These are phyloP conservation scores for Tilletia setariae DNA, from an alignment of 1,284 basidiomycete genomes.

Conservation along the genomic window DNA sequence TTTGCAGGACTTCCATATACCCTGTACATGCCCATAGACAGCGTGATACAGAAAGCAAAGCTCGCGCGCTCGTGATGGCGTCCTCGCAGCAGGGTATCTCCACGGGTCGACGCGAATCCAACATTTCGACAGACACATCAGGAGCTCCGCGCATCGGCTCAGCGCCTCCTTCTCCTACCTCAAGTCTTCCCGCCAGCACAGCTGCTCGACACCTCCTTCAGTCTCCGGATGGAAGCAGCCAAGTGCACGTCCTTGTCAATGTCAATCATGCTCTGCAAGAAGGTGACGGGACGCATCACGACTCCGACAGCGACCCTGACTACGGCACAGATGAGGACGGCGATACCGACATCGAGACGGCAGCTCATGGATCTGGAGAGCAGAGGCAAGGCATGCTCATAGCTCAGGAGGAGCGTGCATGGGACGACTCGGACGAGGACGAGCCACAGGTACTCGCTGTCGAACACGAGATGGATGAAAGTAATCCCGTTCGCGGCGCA, in stretches of 20 bases:
- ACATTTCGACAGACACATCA: too few species aligned
- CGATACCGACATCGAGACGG: slow-evolving; percentile 4
- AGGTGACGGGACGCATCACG: not conserved
- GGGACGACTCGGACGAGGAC: slow-evolving; percentile 18
- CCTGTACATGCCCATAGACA: too few species aligned
- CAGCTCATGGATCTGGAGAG: not conserved
- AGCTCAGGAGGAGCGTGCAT: not conserved
- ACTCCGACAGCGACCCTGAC: slow-evolving; percentile 10
- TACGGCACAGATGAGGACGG: slow-evolving; percentile 4
- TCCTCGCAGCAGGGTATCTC: too few species aligned
- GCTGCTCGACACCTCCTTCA: slow-evolving; percentile 3
- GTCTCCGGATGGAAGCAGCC: slow-evolving; percentile 3
- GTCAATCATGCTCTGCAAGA: not conserved
- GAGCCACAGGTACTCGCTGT: slow-evolving; percentile 3
- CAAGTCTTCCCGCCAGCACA: slow-evolving; percentile 8
- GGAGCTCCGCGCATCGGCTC: slow-evolving; percentile 6
- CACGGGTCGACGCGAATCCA: too few species aligned
- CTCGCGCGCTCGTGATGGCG: too few species aligned
- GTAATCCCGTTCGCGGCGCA: not conserved
- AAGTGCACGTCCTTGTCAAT: slow-evolving; percentile 13
- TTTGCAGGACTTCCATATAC: too few species aligned
- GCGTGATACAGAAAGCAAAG: too few species aligned
- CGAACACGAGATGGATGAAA: not conserved
- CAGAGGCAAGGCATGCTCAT: not conserved
- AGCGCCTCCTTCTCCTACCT: slow-evolving; percentile 11